Evolutionary conservation across 164 flowering plant genomes (phyloP).

Genomic region (Nymphaea colorata): DNA sequence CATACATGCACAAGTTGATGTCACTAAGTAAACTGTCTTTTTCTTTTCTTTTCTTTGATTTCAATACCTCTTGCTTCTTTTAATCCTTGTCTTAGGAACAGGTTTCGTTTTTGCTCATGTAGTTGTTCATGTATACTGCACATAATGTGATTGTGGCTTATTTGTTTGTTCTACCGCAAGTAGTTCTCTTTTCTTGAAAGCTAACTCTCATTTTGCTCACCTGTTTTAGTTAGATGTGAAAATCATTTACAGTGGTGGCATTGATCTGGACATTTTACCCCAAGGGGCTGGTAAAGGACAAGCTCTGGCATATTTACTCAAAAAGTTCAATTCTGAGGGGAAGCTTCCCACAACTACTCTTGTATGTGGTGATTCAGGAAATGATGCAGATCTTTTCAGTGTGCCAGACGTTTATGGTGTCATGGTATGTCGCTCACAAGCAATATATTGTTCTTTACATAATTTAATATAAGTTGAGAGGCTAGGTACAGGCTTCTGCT

Average conservation of each 20-base stretch:
- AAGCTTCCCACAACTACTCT: slow-evolving; percentile 54
- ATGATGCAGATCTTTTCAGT: slow-evolving; percentile 81
- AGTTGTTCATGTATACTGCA: too few species aligned
- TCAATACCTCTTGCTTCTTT: too few species aligned
- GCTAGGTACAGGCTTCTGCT: too few species aligned
- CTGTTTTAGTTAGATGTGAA: background rate
- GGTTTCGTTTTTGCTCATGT: too few species aligned
- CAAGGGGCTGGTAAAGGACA: slow-evolving; percentile 91
- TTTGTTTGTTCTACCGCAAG: background rate
- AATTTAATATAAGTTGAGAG: too few species aligned
- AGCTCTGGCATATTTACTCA: slow-evolving; percentile 74
- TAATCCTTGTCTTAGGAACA: too few species aligned
- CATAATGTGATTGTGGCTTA: background rate
- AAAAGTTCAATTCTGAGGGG: slow-evolving; percentile 43
- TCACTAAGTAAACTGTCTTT: too few species aligned
- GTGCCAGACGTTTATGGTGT: slow-evolving; percentile 84
- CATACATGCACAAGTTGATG: too few species aligned
- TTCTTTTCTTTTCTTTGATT: too few species aligned
- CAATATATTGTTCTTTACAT: too few species aligned
- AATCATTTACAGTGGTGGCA: slow-evolving; percentile 70
- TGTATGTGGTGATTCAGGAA: slow-evolving; percentile 90
- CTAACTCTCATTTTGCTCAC: too few species aligned
- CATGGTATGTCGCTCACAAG: slow-evolving; percentile 39
- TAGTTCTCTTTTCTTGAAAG: background rate
- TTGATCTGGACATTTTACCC: slow-evolving; percentile 66